A percentile compares a stretch with the other conserved stretches of the same genome.
These are phyloP conservation scores for Arthrobotrys sphaeroides DNA, from an alignment of 2,329 filamentous ascomycete species.

Conservation along the genomic window DNA sequence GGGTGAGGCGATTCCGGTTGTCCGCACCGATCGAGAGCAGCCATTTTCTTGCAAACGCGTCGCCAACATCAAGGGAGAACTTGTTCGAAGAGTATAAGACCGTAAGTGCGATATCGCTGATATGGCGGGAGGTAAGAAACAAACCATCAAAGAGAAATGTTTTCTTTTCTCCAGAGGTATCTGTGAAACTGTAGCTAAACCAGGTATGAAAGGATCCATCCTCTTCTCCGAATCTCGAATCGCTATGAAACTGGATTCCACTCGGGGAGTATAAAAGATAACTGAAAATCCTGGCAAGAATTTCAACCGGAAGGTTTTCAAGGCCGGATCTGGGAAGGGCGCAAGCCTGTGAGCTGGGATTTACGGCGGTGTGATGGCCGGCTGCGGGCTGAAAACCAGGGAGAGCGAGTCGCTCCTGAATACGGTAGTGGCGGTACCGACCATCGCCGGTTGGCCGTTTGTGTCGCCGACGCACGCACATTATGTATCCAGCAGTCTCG, in stretches of 20 bases:
- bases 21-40: slow-evolving; percentile 14
- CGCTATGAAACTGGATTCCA: background rate
- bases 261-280: background rate
- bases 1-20: slow-evolving; percentile 4
- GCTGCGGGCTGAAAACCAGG: background rate
- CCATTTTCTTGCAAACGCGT: background rate
- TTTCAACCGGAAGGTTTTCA: background rate
- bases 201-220: background rate
- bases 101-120: slow-evolving; percentile 10
- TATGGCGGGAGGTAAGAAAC: slow-evolving; percentile 22
- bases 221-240: background rate
- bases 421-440: background rate
- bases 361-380: background rate
- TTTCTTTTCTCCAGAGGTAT: background rate
- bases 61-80: background rate
- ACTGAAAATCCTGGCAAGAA: background rate
- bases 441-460: background rate
- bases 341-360: background rate
- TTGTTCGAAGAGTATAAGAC: slow-evolving; percentile 14
- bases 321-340: background rate
- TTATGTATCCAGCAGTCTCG: background rate
- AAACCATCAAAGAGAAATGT: background rate
- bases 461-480: background rate
- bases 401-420: background rate
- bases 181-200: background rate